phyloP scores from a whole-genome alignment of 2,329 filamentous ascomycete species.

The Fusarium lyarnte region DNA sequence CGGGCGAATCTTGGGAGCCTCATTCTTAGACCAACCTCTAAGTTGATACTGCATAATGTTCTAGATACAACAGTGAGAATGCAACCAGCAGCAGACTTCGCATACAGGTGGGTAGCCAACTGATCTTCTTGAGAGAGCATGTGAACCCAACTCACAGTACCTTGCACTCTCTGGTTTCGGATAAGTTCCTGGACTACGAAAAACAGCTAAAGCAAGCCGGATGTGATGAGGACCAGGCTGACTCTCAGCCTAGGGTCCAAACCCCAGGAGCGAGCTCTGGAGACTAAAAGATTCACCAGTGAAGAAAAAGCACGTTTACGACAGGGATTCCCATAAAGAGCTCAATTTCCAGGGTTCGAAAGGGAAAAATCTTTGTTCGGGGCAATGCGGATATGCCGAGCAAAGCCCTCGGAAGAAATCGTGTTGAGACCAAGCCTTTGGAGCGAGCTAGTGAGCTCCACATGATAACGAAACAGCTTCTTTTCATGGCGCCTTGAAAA shows the following conservation, averaged over 20 bases:
- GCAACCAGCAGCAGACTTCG: neutral
- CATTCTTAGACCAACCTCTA: slow-evolving; percentile 5
- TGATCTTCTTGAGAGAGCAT: neutral
- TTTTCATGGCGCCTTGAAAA: slow-evolving; percentile 23
- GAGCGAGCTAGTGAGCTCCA: slow-evolving; percentile 11
- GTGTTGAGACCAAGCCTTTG: slow-evolving; percentile 10
- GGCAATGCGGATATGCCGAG: slow-evolving; percentile 24
- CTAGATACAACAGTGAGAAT: neutral
- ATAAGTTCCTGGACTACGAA: neutral
- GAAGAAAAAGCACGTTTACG: slow-evolving; percentile 23
- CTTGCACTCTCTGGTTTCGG: neutral
- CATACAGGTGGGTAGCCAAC: neutral
- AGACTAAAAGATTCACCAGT: slow-evolving; percentile 18
- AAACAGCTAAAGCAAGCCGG: neutral
- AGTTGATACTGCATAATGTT: neutral
- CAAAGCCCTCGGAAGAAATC: slow-evolving; percentile 30
- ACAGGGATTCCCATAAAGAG: neutral
- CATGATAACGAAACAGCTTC: slow-evolving; percentile 16
- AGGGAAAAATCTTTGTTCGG: slow-evolving; percentile 14
- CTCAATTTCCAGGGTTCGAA: slow-evolving; percentile 7
- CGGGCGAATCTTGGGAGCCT: slow-evolving; percentile 16
- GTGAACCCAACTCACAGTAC: neutral
- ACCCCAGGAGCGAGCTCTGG: neutral
- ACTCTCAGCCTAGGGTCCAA: slow-evolving; percentile 9
- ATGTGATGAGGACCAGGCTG: neutral